Base-by-base conservation (phyloP, 2,329 filamentous ascomycete species). In the Penicillium corylophilum region DNA sequence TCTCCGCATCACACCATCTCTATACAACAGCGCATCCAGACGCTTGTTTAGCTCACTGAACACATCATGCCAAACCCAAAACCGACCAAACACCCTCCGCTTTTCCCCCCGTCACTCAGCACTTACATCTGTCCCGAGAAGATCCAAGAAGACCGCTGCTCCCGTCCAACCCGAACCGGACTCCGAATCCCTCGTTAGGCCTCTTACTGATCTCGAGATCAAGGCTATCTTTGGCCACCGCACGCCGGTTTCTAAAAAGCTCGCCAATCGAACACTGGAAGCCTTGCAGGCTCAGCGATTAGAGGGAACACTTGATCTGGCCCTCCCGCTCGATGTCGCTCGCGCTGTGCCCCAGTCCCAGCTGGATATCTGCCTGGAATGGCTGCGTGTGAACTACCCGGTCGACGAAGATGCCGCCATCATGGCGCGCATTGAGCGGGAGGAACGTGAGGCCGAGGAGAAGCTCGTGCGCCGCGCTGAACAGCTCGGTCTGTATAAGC, bases 351-450 rank as follows among this genome's bases (percentile, higher is more conserved):
- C 64, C 18, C 55, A 69, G 23, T 56, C 65, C 18, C 65, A 69
- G 29, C 62, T 75, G 9, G 64, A 71, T 33, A 61, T 57, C 13
- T 73, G 69, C 2, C 55, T 79, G 33, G 50, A 67, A 38, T 79
- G 74, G 69, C 64, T 79, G 5, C 73, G 76, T 15, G 51, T 55
- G 18, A 68, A 71, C 13, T 71, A 74, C 26, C 74, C 75, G 0
- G 50, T 78, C 12, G 76, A 79, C 22, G 76, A 79, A 56, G 76
- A 79, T 57, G 74, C 73, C 6, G 76, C 76, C 2, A 77, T 79
- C n/a, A 44, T 78, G 16, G 67, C 67, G 13, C 71, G 76, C 2
- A 71, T 79, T 26, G 70, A 73, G 54, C 59, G 68, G 24, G 69
- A 76, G 55, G 69, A 73, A 40, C 60, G 52, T 16, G 66, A 74